Conservation (phyloP, 2,329 filamentous ascomycete genomes). For the Fusarium palustre region DNA sequence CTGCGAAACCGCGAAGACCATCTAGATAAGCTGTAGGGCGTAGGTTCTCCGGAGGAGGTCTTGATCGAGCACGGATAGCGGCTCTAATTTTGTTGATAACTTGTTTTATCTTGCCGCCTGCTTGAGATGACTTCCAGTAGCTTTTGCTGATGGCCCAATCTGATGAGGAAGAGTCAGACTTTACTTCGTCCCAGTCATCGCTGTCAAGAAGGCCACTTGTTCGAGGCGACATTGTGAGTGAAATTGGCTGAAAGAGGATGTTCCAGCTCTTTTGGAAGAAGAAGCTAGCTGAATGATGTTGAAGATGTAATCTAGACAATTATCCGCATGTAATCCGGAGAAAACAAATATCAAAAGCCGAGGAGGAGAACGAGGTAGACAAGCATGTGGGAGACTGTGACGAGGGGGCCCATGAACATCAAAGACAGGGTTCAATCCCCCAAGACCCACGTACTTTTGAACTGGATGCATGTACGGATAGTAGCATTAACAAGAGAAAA, state of each 20-base stretch:
- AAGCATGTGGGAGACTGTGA: constrained; percentile 37
- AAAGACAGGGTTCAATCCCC: not conserved
- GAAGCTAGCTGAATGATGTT: constrained; percentile 12
- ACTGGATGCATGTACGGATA: constrained; percentile 1
- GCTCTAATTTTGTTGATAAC: constrained; percentile 20
- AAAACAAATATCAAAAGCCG: constrained; percentile 23
- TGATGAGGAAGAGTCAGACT: constrained; percentile 35
- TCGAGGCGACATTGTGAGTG: constrained; percentile 48
- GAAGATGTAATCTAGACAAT: not conserved
- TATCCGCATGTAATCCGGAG: constrained; percentile 3
- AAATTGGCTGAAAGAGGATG: not conserved
- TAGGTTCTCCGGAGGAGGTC: constrained; percentile 45
- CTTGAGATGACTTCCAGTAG: constrained; percentile 47
- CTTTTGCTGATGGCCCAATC: constrained; percentile 37
- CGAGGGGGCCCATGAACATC: constrained; percentile 3
- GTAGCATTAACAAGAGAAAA: not conserved
- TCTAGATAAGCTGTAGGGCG: constrained; percentile 69
- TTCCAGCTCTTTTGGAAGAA: not conserved
- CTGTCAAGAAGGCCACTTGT: constrained; percentile 51
- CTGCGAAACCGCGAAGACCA: constrained; percentile 74
- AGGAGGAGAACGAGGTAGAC: constrained; percentile 8
- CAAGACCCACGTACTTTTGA: constrained; percentile 29
- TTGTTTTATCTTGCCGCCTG: constrained; percentile 25
- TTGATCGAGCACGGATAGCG: constrained; percentile 29
- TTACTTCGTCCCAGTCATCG: constrained; percentile 52